Evolutionary conservation across 345 rosid genomes (phyloP).

Genomic region (Triadica sebifera): DNA sequence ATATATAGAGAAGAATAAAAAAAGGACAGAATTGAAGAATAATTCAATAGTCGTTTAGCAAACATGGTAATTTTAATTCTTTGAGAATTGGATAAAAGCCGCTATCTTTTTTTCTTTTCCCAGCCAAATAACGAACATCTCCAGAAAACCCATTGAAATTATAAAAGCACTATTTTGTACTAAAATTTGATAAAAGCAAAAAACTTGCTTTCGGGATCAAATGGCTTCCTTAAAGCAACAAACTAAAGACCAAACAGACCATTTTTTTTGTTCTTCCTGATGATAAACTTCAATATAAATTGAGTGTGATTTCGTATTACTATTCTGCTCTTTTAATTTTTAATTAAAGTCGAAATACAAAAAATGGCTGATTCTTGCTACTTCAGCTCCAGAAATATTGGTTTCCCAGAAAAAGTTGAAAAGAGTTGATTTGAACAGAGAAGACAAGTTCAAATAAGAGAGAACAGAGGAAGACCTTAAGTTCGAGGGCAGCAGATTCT

Average conservation of each 20-base stretch:
- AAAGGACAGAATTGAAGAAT: background rate
- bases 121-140: background rate
- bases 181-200: no score
- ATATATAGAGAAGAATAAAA: background rate
- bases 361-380: no score
- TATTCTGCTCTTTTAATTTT: no score
- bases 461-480: slow-evolving; percentile 51
- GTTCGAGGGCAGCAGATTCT: slow-evolving; percentile 85
- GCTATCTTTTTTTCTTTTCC: background rate
- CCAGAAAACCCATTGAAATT: background rate
- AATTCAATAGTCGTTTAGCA: background rate
- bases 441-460: background rate
- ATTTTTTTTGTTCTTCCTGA: no score
- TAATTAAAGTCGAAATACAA: slow-evolving; percentile 2
- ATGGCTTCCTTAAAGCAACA: no score
- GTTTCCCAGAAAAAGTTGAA: slow-evolving; percentile 10
- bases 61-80: background rate
- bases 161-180: no score
- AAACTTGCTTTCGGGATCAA: no score
- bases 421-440: background rate
- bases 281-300: no score
- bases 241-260: no score
- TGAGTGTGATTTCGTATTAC: slow-evolving; percentile 6
- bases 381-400: background rate
- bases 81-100: background rate